These are phyloP conservation scores for Arxiozyma bovina DNA, from an alignment of 1,139 yeast species.

Conservation along the genomic window DNA sequence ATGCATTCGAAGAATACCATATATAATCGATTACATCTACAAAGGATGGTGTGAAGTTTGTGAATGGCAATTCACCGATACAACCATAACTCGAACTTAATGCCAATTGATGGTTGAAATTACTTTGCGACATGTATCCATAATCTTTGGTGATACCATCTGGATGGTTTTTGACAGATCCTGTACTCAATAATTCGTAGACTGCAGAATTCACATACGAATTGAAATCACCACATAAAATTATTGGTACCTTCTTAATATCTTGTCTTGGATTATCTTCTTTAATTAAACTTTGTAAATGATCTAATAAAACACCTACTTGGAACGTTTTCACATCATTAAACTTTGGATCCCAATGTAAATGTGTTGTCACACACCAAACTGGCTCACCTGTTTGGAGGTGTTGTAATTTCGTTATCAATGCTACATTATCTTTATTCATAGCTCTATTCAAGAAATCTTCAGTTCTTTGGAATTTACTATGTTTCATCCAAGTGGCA, in stretches of 20 bases:
- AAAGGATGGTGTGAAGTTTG: slow-evolving; percentile 88
- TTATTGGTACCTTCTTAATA: slow-evolving; percentile 57
- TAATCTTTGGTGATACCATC: slow-evolving; percentile 84
- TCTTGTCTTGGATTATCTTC: slow-evolving; percentile 36
- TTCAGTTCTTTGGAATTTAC: slow-evolving; percentile 83
- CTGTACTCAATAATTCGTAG: slow-evolving; percentile 77
- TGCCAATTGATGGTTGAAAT: slow-evolving; percentile 72
- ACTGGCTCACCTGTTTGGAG: slow-evolving; percentile 61
- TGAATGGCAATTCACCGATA: slow-evolving; percentile 85
- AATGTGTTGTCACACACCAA: slow-evolving; percentile 80
- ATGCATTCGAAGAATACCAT: slow-evolving; percentile 77
- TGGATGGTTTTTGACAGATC: slow-evolving; percentile 60
- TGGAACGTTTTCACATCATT: slow-evolving; percentile 96
- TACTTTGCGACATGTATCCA: slow-evolving; percentile 85
- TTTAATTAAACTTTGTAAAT: slow-evolving; percentile 52
- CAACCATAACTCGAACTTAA: slow-evolving; percentile 78
- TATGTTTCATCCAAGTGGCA: slow-evolving; percentile 78
- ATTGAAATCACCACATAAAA: slow-evolving; percentile 94
- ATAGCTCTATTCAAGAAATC: slow-evolving; percentile 93
- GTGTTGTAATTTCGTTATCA: slow-evolving; percentile 72
- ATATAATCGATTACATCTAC: slow-evolving; percentile 91
- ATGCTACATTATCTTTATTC: slow-evolving; percentile 90
- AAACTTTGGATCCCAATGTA: slow-evolving; percentile 97
- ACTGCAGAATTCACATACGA: slow-evolving; percentile 85
- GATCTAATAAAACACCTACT: slow-evolving; percentile 85